Conservation (phyloP, 2,329 filamentous ascomycete genomes). For the Trichoderma lentiforme region DNA sequence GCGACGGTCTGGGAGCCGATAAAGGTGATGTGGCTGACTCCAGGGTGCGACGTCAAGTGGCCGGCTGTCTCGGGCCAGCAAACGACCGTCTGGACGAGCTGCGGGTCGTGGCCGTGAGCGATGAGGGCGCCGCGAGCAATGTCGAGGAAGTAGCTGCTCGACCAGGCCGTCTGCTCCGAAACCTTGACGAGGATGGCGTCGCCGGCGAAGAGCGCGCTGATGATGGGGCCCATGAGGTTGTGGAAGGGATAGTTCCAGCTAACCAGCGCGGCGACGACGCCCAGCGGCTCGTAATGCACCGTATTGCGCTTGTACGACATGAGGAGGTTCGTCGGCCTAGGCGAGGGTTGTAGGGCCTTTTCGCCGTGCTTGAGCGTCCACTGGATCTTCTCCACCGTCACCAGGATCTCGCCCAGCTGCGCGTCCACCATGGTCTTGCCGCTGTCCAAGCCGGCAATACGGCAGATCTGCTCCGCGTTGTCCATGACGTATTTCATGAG, state of each 20-base stretch:
- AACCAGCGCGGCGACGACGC: conserved; percentile 87
- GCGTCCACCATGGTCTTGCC: conserved; percentile 97
- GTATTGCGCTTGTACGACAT: conserved; percentile 95
- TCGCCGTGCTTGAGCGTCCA: conserved; percentile 95
- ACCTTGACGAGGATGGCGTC: conserved; percentile 92
- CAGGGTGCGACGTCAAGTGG: conserved; percentile 79
- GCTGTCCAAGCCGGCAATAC: conserved; percentile 82
- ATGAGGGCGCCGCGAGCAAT: conserved; percentile 76
- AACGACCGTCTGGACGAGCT: conserved; percentile 77
- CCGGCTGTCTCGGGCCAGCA: conserved; percentile 85
- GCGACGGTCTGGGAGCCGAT: conserved; percentile 88
- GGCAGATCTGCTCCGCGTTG: conserved; percentile 83
- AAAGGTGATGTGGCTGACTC: conserved; percentile 87
- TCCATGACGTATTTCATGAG: conserved; percentile 81
- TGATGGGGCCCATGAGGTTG: conserved; percentile 87
- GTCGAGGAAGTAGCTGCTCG: conserved; percentile 72
- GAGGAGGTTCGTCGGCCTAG: conserved; percentile 80
- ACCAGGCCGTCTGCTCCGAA: conserved; percentile 95
- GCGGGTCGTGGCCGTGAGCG: conserved; percentile 77
- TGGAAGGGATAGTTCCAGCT: conserved; percentile 99
- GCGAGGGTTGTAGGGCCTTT: conserved; percentile 66
- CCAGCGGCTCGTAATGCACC: conserved; percentile 86
- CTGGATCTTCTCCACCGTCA: conserved; percentile 87
- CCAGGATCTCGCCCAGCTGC: conserved; percentile 87
- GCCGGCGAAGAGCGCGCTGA: conserved; percentile 85